Evolutionary conservation across 73 alveolate species (phyloP).

Genomic region (Diophrys appendiculata): DNA sequence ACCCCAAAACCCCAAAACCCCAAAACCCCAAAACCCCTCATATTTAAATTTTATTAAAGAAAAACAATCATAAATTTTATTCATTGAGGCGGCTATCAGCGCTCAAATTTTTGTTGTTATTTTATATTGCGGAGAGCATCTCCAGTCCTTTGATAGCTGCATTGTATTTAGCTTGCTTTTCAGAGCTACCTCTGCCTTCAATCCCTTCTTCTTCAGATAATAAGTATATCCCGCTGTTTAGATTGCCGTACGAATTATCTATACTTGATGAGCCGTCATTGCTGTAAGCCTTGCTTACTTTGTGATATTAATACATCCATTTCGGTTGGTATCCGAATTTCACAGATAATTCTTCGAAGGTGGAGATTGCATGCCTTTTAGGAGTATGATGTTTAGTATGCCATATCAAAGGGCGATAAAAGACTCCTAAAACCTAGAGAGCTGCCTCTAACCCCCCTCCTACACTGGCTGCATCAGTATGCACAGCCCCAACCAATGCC

Average conservation of each 20-base stretch:
- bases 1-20: no score
- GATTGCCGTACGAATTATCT: neutral
- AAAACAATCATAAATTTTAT: no score
- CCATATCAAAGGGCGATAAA: conserved; percentile 29
- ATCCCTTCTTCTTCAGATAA: no score
- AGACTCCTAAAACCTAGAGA: conserved; percentile 8
- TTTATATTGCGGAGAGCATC: no score
- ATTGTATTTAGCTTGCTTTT: neutral
- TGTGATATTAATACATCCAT: neutral
- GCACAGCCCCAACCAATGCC: conserved; percentile 43
- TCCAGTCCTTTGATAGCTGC: no score
- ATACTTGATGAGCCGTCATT: neutral
- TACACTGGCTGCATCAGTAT: no score
- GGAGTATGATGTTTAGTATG: no score
- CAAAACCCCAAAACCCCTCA: no score
- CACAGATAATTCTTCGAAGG: neutral
- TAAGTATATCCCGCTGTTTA: no score
- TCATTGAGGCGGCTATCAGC: no score
- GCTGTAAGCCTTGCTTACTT: neutral
- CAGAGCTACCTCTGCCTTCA: neutral
- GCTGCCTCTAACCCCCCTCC: conserved; percentile 41
- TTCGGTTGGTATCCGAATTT: neutral
- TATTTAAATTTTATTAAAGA: no score
- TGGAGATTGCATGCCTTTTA: neutral
- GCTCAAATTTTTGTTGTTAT: no score